Percentiles rank a stretch among this genome's conserved stretches.
These are phyloP conservation scores for Geranomyces michiganensis DNA, from an alignment of 192 early-diverging fungal species.

Conservation along the genomic window DNA sequence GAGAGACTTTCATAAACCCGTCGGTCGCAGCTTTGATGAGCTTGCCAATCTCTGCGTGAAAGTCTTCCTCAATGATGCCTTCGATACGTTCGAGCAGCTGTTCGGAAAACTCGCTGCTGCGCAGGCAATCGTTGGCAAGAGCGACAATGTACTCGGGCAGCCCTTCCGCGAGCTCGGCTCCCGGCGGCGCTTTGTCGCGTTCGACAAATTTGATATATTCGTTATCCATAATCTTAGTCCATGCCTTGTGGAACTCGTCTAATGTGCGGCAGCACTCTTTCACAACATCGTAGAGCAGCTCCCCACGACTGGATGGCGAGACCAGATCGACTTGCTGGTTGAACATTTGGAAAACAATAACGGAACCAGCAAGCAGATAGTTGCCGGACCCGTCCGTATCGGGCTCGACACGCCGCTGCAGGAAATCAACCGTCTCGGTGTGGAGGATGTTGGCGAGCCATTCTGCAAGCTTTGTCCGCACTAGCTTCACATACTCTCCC, in stretches of 20 bases:
- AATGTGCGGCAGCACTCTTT: conserved; percentile 72
- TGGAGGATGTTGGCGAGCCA: conserved; percentile 92
- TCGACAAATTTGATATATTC: conserved; percentile 83
- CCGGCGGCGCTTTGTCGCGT: conserved; percentile 44
- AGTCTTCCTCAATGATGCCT: conserved; percentile 41
- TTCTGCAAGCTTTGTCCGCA: conserved; percentile 81
- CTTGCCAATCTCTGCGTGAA: conserved; percentile 23
- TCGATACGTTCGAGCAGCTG: conserved; percentile 63
- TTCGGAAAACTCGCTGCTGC: conserved; percentile 90
- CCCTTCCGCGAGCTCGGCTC: conserved; percentile 72
- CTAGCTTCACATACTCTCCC: conserved; percentile 90
- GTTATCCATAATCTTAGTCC: conserved; percentile 72
- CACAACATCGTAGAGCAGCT: conserved; percentile 83
- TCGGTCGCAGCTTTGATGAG: conserved; percentile 77
- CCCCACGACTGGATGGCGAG: conserved; percentile 80
- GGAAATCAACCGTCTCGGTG: conserved; percentile 79
- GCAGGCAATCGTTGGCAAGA: conserved; percentile 91
- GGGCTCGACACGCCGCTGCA: conserved; percentile 67
- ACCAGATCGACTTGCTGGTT: conserved; percentile 97
- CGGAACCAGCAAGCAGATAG: conserved; percentile 81
- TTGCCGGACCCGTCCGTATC: conserved; percentile 77
- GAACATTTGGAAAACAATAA: conserved; percentile 95
- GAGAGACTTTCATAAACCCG: conserved; percentile 89
- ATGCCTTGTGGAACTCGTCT: conserved; percentile 80
- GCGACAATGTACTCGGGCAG: conserved; percentile 96